These are phyloP conservation scores for Chamaecrista fasciculata DNA, from an alignment of 306 rosid genomes.

Conservation along the genomic window DNA sequence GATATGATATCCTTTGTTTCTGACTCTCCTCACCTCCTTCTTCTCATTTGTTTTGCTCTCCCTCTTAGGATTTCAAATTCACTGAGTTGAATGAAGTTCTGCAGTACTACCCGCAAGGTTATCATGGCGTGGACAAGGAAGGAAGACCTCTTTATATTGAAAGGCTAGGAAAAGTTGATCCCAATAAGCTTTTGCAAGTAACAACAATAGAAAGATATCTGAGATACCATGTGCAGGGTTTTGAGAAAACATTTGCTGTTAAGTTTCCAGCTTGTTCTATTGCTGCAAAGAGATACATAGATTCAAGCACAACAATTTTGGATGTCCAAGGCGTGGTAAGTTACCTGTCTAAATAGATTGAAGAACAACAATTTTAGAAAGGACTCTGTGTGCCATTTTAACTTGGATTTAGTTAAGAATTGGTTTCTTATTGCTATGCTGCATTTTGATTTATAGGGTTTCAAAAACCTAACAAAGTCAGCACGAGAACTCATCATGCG, in stretches of 20 bases:
- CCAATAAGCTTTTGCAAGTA: slow-evolving; percentile 53
- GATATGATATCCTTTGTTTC: not conserved
- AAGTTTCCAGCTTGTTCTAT: slow-evolving; percentile 71
- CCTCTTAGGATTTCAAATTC: slow-evolving; percentile 54
- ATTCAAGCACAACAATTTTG: slow-evolving; percentile 62
- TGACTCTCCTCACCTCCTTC: not conserved
- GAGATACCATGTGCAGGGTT: slow-evolving; percentile 62
- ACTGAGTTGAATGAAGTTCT: slow-evolving; percentile 55
- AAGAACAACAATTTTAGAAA: not conserved
- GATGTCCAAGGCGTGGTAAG: slow-evolving; percentile 67
- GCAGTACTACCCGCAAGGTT: slow-evolving; percentile 59
- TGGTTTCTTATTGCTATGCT: not conserved
- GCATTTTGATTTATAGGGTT: slow-evolving; percentile 37
- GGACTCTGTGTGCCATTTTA: not conserved
- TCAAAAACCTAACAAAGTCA: slow-evolving; percentile 52
- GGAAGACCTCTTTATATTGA: slow-evolving; percentile 66
- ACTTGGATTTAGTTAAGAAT: not conserved
- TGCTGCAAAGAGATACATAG: slow-evolving; percentile 60
- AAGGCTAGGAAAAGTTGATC: slow-evolving; percentile 59
- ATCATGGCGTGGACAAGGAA: slow-evolving; percentile 69
- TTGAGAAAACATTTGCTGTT: slow-evolving; percentile 49
- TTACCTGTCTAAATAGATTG: not conserved
- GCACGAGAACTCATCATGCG: slow-evolving; percentile 53
- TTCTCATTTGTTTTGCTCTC: not conserved
- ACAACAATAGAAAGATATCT: slow-evolving; percentile 50